phyloP scores from a whole-genome alignment of 2,329 filamentous ascomycete genomes.

The Colletotrichum euphorbiae region DNA sequence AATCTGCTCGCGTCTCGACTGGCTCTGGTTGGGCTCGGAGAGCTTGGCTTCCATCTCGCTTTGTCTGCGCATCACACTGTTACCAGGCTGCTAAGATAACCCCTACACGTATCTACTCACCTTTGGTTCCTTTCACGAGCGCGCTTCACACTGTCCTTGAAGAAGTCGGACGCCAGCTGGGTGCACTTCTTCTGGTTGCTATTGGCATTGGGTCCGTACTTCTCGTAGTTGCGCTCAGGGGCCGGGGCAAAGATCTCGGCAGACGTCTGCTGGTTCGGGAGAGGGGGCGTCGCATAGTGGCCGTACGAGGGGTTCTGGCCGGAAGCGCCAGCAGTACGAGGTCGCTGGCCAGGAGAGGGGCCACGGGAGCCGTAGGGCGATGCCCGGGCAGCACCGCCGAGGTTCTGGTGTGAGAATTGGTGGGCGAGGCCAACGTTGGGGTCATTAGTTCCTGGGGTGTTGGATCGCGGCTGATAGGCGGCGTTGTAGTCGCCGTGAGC shows the following conservation, averaged over 20 bases:
- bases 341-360: constrained; percentile 78
- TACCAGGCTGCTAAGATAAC: constrained; percentile 5
- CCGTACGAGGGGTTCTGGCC: constrained; percentile 71
- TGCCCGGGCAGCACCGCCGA: constrained; percentile 77
- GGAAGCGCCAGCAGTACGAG: constrained; percentile 82
- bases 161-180: constrained; percentile 86
- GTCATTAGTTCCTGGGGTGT: constrained; percentile 76
- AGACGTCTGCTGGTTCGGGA: constrained; percentile 70
- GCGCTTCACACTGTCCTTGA: constrained; percentile 98
- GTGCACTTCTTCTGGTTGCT: constrained; percentile 79
- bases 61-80: constrained; percentile 68
- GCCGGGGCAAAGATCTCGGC: constrained; percentile 81
- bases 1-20: constrained; percentile 84
- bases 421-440: constrained; percentile 92
- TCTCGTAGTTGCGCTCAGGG: constrained; percentile 88
- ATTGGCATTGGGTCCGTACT: constrained; percentile 72
- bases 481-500: constrained; percentile 58
- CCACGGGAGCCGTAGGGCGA: constrained; percentile 77
- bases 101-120: constrained; percentile 61
- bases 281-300: constrained; percentile 75
- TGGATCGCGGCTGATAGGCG: constrained; percentile 64
- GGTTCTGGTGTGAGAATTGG: constrained; percentile 96
- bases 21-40: constrained; percentile 78
- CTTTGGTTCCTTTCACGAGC: constrained; percentile 95
- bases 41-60: constrained; percentile 92